phyloP scores from a whole-genome alignment of 106 monocot species.

The Phalaenopsis equestris region DNA sequence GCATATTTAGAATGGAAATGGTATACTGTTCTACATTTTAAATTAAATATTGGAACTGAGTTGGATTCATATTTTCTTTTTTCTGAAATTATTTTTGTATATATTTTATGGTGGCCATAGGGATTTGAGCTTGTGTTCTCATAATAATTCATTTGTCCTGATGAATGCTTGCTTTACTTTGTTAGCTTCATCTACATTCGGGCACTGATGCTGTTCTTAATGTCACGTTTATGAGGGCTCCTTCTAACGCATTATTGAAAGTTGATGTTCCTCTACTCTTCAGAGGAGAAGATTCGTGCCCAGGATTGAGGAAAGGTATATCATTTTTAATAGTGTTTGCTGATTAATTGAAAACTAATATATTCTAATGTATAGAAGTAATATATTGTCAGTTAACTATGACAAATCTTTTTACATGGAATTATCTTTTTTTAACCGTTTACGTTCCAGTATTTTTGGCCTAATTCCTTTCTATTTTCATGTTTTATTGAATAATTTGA shows the following conservation, averaged over 20 bases:
- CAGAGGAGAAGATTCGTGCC: slow-evolving; percentile 84
- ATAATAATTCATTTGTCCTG: background rate
- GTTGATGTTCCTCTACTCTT: slow-evolving; percentile 90
- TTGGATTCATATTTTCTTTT: background rate
- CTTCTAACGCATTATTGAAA: slow-evolving; percentile 64
- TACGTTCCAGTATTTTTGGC: background rate
- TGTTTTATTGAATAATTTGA: too few species aligned
- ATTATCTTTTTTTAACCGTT: background rate
- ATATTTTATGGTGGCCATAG: background rate
- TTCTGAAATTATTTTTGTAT: background rate
- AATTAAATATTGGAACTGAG: background rate
- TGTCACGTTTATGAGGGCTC: slow-evolving; percentile 90
- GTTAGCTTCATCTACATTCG: slow-evolving; percentile 77
- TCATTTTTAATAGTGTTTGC: background rate
- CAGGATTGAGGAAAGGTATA: slow-evolving; percentile 86
- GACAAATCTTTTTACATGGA: background rate
- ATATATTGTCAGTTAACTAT: background rate
- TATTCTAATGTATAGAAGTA: background rate
- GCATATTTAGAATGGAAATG: background rate
- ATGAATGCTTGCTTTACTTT: slow-evolving; percentile 9
- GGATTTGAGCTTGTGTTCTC: background rate
- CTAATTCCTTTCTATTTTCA: too few species aligned
- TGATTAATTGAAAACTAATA: background rate
- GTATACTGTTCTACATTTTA: background rate
- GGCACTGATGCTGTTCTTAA: slow-evolving; percentile 81